Percentiles rank a stretch among this genome's conserved stretches.
Conservation (phyloP, 2,329 filamentous ascomycete species). For the Helminthosporium solani region DNA sequence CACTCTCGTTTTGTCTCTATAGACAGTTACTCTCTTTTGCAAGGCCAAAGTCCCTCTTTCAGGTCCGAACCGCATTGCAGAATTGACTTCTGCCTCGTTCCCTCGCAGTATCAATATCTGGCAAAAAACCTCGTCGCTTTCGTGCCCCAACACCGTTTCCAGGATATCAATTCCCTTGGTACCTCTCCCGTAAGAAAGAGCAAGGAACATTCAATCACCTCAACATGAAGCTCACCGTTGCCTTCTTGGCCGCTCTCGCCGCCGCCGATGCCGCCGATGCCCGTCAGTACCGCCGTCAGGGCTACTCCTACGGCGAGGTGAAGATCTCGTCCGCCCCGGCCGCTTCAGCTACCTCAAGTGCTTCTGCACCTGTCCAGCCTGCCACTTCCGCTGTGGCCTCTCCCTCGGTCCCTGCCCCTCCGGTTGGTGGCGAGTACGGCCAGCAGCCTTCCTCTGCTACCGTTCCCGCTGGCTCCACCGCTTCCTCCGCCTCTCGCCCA, state of each 20-base stretch:
- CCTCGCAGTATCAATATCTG: slow-evolving; percentile 25
- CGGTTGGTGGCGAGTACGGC: neutral
- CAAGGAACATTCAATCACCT: slow-evolving; percentile 23
- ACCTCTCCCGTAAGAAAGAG: slow-evolving; percentile 22
- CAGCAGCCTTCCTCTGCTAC: neutral
- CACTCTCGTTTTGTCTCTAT: slow-evolving; percentile 39
- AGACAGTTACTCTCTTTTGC: slow-evolving; percentile 38
- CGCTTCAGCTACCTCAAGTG: neutral
- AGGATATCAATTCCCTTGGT: slow-evolving; percentile 16
- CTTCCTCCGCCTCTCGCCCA: slow-evolving; percentile 3
- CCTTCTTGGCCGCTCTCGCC: slow-evolving; percentile 35
- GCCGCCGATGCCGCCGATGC: slow-evolving; percentile 32
- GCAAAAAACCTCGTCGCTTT: slow-evolving; percentile 11
- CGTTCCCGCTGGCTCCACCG: slow-evolving; percentile 1
- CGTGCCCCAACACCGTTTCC: slow-evolving; percentile 4
- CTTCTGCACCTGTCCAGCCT: neutral
- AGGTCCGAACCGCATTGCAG: slow-evolving; percentile 28
- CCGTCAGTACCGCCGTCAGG: slow-evolving; percentile 32
- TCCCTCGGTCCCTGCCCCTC: neutral
- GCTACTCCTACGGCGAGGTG: slow-evolving; percentile 7
- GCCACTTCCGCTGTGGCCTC: slow-evolving; percentile 2
- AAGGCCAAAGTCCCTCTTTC: slow-evolving; percentile 42
- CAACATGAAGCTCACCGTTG: slow-evolving; percentile 37
- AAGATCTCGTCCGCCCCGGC: neutral
- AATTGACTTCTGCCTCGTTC: slow-evolving; percentile 35